These are phyloP conservation scores for Sclerotinia trifoliorum DNA, from an alignment of 2,329 filamentous ascomycete genomes.

Conservation along the genomic window DNA sequence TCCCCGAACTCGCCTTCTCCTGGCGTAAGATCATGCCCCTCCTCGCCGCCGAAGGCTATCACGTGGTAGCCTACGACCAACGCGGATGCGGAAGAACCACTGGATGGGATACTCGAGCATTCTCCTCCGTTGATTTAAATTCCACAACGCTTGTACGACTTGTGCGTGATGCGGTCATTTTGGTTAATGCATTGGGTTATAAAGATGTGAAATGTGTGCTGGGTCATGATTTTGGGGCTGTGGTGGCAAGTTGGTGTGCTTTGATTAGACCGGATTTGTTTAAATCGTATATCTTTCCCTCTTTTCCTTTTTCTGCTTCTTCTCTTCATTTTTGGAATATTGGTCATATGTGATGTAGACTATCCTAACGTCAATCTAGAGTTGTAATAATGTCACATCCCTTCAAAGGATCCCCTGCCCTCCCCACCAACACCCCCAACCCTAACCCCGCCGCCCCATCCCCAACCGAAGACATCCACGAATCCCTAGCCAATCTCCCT, in stretches of 20 bases:
- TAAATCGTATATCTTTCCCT: slow-evolving; percentile 43
- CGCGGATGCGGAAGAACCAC: slow-evolving; percentile 67
- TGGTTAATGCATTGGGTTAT: slow-evolving; percentile 62
- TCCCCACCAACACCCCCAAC: slow-evolving; percentile 35
- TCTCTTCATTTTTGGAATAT: not conserved
- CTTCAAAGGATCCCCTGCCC: slow-evolving; percentile 48
- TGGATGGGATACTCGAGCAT: slow-evolving; percentile 54
- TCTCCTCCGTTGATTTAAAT: slow-evolving; percentile 52
- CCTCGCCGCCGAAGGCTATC: slow-evolving; percentile 60
- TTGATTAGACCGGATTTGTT: slow-evolving; percentile 66
- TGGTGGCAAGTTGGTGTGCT: slow-evolving; percentile 58
- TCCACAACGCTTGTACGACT: slow-evolving; percentile 58
- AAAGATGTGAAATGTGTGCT: slow-evolving; percentile 56
- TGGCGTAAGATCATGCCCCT: slow-evolving; percentile 63
- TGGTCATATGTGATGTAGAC: no score
- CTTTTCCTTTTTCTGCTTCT: no score
- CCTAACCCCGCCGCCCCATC: slow-evolving; percentile 26
- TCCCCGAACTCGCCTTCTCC: slow-evolving; percentile 67
- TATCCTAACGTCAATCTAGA: slow-evolving; percentile 22
- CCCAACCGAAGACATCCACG: slow-evolving; percentile 49
- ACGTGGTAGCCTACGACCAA: slow-evolving; percentile 66
- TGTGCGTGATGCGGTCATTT: slow-evolving; percentile 59
- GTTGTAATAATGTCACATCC: slow-evolving; percentile 65
- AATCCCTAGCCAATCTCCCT: slow-evolving; percentile 53
- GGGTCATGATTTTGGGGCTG: slow-evolving; percentile 66